A percentile compares a stretch with the other conserved stretches of the same genome.
phyloP scores from a whole-genome alignment of 2,329 filamentous ascomycete genomes.

The Cladophialophora immunda region DNA sequence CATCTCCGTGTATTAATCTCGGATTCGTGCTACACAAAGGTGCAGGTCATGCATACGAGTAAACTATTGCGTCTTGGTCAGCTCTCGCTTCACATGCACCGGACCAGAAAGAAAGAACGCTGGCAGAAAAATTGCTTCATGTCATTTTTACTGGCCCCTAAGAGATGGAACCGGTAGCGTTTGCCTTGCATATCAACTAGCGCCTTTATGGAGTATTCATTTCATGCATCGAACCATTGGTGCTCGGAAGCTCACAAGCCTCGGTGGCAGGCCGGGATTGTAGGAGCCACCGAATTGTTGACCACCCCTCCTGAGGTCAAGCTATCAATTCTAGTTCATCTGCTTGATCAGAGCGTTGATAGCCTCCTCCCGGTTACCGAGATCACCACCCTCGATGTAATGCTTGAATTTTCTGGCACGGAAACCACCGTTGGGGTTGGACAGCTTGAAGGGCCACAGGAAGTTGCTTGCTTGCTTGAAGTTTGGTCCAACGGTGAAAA shows the following conservation, averaged over 20 bases:
- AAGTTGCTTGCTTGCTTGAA: slow-evolving; percentile 99
- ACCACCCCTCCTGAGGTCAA: neutral
- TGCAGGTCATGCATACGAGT: neutral
- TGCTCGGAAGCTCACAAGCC: neutral
- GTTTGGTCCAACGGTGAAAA: slow-evolving; percentile 98
- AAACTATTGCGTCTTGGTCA: neutral
- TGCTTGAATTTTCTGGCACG: slow-evolving; percentile 97
- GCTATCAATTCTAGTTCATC: slow-evolving; percentile 83
- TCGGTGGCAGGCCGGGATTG: neutral
- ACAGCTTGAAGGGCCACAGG: slow-evolving; percentile 99
- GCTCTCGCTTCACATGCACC: neutral
- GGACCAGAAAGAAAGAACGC: neutral
- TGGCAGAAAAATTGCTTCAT: neutral
- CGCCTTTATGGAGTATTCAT: neutral
- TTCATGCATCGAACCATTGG: neutral
- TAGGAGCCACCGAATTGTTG: neutral
- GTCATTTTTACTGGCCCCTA: slow-evolving; percentile 3
- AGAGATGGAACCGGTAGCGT: neutral
- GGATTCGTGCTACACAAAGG: neutral
- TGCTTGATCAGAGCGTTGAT: slow-evolving; percentile 96
- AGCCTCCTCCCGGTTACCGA: slow-evolving; percentile 97
- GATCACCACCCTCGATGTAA: slow-evolving; percentile 97
- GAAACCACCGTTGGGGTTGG: slow-evolving; percentile 98
- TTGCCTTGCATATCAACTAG: neutral
- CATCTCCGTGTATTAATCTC: neutral